Evolutionary conservation across 2,329 filamentous ascomycete species (phyloP), one percentile per base, ranked within the genome.

Genomic region (Fusarium abutilonis): DNA sequence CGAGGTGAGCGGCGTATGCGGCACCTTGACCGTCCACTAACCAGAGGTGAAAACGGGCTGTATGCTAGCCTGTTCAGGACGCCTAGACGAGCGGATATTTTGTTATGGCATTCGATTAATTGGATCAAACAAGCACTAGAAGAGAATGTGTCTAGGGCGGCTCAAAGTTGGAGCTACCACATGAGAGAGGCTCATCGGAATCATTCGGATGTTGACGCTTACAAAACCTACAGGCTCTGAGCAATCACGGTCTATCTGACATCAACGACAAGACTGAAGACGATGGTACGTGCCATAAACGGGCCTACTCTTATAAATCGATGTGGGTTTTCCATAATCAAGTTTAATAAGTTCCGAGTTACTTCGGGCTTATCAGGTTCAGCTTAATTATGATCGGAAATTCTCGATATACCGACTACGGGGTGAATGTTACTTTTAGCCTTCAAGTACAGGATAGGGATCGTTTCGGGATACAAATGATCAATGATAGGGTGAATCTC

Each of bases 181-280:
- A 64, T 70, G 64, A 69, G 55, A 55, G 32, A 35, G 35, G 48
- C 44, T 42, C 21, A 51, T 69, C 67, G 65, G 67, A 45, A 69
- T 56, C 56, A 70, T 31, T 67, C 67, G 67, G 67, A 51, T 45
- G 41, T 43, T 47, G 26, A 21, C 38, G 43, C 28, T 40, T 23
- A 9, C 11, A 44, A 19, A 26, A 17, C 28, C 34, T 15, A 23
- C 23, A 42, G 15, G 49, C 34, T 45, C 17, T 42, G 34, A 54
- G 39, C 43, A 61, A 56, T 56, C 39, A 45, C 29, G 36, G 36
- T 15, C 40, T 5, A 42, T 47, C 48, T 60, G 42, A 47, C 36
- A 59, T 53, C 47, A 53, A 41, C n/a, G 10, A 28, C 13, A 28
- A 54, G 29, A 35, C 32, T 23, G 36, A 34, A 13, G 31, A 13